Evolutionary conservation across 768 basidiomycete species (phyloP).

Genomic region (Psilocybe tampanensis): DNA sequence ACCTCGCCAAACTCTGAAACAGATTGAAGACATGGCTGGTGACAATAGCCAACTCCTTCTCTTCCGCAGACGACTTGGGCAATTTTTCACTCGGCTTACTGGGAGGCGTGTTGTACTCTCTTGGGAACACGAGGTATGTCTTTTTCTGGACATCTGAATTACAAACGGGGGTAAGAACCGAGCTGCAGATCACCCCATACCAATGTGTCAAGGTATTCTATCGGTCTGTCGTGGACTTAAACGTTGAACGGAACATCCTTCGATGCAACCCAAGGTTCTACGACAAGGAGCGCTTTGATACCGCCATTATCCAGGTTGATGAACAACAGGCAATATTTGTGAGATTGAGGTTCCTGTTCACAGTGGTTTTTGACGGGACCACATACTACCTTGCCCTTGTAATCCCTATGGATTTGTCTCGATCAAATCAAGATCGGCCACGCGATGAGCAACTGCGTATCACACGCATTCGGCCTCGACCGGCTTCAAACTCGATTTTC

Average conservation of each 20-base stretch:
- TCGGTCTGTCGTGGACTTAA: constrained; percentile 30
- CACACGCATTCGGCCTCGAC: background rate
- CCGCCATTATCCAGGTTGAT: constrained; percentile 16
- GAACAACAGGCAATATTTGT: constrained; percentile 7
- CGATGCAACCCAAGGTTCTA: constrained; percentile 32
- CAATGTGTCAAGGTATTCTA: constrained; percentile 28
- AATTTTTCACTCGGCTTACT: background rate
- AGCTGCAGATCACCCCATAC: constrained; percentile 24
- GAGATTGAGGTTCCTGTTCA: constrained; percentile 11
- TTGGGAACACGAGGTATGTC: constrained; percentile 1
- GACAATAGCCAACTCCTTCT: background rate
- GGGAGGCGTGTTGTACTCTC: background rate
- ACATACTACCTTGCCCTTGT: constrained; percentile 11
- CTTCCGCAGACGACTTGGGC: background rate
- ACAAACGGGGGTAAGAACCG: background rate
- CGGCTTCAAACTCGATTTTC: background rate
- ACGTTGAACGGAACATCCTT: constrained; percentile 26
- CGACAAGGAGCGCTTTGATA: constrained; percentile 24
- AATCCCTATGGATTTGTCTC: constrained; percentile 11
- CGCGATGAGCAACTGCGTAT: constrained; percentile 10
- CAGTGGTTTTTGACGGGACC: background rate
- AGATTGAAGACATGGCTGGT: background rate
- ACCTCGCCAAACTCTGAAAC: background rate
- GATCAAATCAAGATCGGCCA: background rate
- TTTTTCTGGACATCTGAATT: background rate